Base-by-base conservation (phyloP, 805 yeast genomes). In the Pichia paraexigua region DNA sequence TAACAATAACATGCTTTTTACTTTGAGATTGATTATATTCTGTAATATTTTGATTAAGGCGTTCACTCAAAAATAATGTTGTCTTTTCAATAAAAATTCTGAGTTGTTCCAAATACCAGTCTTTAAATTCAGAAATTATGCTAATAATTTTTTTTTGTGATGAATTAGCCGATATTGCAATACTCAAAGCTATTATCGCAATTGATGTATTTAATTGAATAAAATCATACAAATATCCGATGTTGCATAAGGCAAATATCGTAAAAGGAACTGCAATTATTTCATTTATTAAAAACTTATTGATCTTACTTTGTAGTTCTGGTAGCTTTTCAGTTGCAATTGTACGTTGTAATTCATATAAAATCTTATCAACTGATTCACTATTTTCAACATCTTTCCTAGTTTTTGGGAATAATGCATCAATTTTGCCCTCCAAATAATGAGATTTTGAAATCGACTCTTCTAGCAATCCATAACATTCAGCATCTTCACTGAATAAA, bases 401-500 rank as follows among this genome's bases (percentile, higher is more conserved):
- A 0, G 49, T 41, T 24, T 45, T 39, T 2, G 60, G 48, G 32
- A 62, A 55, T 24, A 63, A 47, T 17, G 58, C 56, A 53, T 64
- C 69, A 20, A 66, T 62, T 49, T 56, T 61, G 22, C 71, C 71
- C 46, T 63, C 64, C 12, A 68, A 54, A 43, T 66, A 63, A 42
- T 61, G 60, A 46, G 63, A 57, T 25, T 60, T 58, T 6, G 60
- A 56, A 10, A 54, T 54, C 18, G 67, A 57, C 18, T 64, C 63
- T 28, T 56, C 47, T 30, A 66, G 54, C 17, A 68, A 60, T 7
- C 70, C 70, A 52, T 64, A 65, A 45, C 66, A 63, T 52, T 58
- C 59, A 27, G 60, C 61, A 15, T 56, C 54, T 4, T 56, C 52
- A 43, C 59, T 58, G 37, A 64, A 64, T 40, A 61, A 43, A 12